Evolutionary conservation across 2,329 filamentous ascomycete genomes (phyloP).

Genomic region (Pseudogymnoascus sp.): DNA sequence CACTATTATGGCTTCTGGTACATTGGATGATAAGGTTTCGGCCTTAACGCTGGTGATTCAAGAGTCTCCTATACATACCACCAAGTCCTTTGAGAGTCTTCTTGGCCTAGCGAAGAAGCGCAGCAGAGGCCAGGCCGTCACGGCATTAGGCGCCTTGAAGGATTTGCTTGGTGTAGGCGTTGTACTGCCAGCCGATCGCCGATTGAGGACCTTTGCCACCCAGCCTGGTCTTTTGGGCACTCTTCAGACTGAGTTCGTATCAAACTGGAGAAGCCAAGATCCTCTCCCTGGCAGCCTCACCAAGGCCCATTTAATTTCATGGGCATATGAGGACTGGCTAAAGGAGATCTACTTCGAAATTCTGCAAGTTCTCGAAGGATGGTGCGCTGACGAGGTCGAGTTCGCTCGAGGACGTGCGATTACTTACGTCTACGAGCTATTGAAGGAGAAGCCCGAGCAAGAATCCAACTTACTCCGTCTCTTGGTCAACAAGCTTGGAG

Average conservation of each 20-base stretch:
- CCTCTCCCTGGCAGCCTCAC: constrained; percentile 65
- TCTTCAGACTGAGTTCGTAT: constrained; percentile 50
- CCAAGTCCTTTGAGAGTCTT: constrained; percentile 78
- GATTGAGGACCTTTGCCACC: constrained; percentile 67
- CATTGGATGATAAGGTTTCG: constrained; percentile 92
- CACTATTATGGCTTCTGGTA: constrained; percentile 94
- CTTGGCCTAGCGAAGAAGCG: constrained; percentile 81
- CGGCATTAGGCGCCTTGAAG: constrained; percentile 86
- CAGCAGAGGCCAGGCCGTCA: constrained; percentile 84
- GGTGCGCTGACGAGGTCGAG: constrained; percentile 92
- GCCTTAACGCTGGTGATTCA: constrained; percentile 89
- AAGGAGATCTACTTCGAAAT: constrained; percentile 92
- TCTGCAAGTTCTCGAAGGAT: constrained; percentile 80
- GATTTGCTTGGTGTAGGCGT: constrained; percentile 88
- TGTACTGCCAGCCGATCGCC: constrained; percentile 72
- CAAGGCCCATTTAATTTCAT: constrained; percentile 70
- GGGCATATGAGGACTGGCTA: constrained; percentile 92
- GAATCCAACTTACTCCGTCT: constrained; percentile 87
- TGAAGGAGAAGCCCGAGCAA: constrained; percentile 95
- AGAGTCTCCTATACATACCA: constrained; percentile 90
- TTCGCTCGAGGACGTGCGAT: constrained; percentile 82
- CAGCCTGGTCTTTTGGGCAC: constrained; percentile 69
- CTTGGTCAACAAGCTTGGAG: constrained; percentile 92
- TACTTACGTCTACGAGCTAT: constrained; percentile 81
- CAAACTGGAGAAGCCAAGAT: constrained; percentile 58